These are phyloP conservation scores for Dillenia turbinata DNA, from an alignment of 164 flowering plant species.

Conservation along the genomic window DNA sequence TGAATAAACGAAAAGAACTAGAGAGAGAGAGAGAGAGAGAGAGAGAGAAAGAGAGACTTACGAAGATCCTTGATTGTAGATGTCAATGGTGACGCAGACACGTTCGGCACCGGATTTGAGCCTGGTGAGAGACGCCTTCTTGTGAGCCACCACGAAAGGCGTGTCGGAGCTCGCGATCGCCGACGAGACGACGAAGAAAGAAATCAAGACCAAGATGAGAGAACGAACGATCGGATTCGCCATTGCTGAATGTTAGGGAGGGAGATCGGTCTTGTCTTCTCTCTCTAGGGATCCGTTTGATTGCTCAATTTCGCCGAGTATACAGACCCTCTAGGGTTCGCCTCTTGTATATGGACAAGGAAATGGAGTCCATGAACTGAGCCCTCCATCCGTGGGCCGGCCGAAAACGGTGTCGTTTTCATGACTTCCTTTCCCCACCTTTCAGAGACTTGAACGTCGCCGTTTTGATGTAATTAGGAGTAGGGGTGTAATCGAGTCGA, in stretches of 20 bases:
- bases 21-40: slow-evolving; percentile 1
- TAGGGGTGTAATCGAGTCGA: too few relatives aligned
- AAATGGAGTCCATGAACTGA: too few relatives aligned
- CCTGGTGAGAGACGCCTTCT: slow-evolving; percentile 72
- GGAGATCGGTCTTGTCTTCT: neutral
- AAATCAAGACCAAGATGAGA: slow-evolving; percentile 14
- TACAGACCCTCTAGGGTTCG: too few relatives aligned
- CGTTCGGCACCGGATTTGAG: slow-evolving; percentile 82
- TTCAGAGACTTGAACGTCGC: too few relatives aligned
- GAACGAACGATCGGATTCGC: slow-evolving; percentile 12
- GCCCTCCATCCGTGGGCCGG: too few relatives aligned
- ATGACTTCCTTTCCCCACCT: too few relatives aligned
- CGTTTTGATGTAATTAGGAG: too few relatives aligned
- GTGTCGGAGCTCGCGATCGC: slow-evolving; percentile 42
- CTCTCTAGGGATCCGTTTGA: too few relatives aligned
- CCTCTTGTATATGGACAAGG: too few relatives aligned
- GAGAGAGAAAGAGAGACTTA: slow-evolving; percentile 18
- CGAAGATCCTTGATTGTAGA: slow-evolving; percentile 88
- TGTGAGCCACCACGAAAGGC: slow-evolving; percentile 86
- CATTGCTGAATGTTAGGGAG: slow-evolving; percentile 7
- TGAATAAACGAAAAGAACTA: neutral
- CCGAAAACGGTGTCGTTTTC: too few relatives aligned
- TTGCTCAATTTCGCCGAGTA: too few relatives aligned
- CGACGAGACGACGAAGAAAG: slow-evolving; percentile 24
- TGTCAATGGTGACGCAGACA: slow-evolving; percentile 77